Evolutionary conservation across 441 rosid genomes (phyloP), one percentile per base, ranked within the genome.

Genomic region (Geranium incanum): DNA sequence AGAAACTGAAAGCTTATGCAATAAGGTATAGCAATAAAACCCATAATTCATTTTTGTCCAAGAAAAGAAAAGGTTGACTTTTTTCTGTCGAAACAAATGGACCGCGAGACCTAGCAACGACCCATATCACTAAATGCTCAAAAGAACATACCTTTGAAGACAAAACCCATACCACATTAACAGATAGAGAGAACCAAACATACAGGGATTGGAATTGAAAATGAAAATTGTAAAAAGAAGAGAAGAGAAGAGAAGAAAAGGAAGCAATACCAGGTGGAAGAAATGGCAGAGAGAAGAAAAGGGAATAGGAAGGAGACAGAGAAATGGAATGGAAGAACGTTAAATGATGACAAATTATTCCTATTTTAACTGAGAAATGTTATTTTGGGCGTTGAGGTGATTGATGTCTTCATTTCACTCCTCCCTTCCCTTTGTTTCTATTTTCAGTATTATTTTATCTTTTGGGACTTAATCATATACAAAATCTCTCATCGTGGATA

Each of bases 51-150:
- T 50, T 50, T 50, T 50, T 13, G 5, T 13, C 57, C 18, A 13
- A 50, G 18, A 13, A 50, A 50, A 11, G 21, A 2, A 50, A 50
- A 50, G 3, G 18, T 13, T 50, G 5, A 3, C 5, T 13, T 50
- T 59, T 59, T 59, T 59, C 65, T 59, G 9, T 48, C 68, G 3
- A 60, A 16, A 57, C 64, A 60, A 67, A 19, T 55, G 13, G 55
- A 13, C 21, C 39, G 55, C 36, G 59, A 2, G 12, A 57, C 28
- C 43, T 4, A 64, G 5, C 23, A 63, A 37, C 36, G 57, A 50
- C 57, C 57, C 57, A 50, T 4, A 13, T 50, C 18, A 3, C 57
- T 11, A 50, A 50, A 68, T 50, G 52, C 55, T 1, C 59, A 21
- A 52, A 64, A 59, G 38, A 65, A 65, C 8, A 60, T 69, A 66